A percentile compares a stretch with the other conserved stretches of the same genome.
Conservation (phyloP, 1,284 basidiomycete genomes). For the Prillingera fragicola region DNA sequence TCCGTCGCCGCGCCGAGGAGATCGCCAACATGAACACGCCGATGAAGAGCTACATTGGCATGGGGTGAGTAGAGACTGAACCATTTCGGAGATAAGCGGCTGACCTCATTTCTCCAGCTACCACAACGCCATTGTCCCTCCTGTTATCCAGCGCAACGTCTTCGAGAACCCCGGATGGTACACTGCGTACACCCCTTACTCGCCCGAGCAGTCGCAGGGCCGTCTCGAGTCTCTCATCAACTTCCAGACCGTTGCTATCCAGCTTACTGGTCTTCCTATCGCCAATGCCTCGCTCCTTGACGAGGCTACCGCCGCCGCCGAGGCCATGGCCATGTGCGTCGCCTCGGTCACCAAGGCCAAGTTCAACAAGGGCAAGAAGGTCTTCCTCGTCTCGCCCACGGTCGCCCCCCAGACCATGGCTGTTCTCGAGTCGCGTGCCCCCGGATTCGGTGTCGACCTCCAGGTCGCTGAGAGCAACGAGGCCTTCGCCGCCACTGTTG, state of each 20-base stretch:
- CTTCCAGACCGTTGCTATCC: conserved; percentile 94
- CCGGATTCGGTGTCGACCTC: conserved; percentile 81
- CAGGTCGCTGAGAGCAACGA: conserved; percentile 53
- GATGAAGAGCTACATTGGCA: conserved; percentile 90
- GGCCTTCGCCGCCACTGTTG: conserved; percentile 54
- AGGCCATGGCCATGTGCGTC: conserved; percentile 56
- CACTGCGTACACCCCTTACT: conserved; percentile 85
- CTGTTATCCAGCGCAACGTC: conserved; percentile 88
- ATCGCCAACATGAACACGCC: conserved; percentile 72
- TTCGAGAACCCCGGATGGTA: conserved; percentile 99
- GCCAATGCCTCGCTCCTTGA: conserved; percentile 89
- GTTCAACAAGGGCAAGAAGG: conserved; percentile 66
- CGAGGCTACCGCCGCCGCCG: conserved; percentile 87
- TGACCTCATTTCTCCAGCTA: conserved; percentile 52
- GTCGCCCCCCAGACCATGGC: conserved; percentile 81
- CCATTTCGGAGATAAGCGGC: too few species aligned
- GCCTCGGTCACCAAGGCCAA: conserved; percentile 43
- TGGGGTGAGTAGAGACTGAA: conserved; percentile 60
- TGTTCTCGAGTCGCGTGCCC: conserved; percentile 79
- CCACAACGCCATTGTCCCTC: conserved; percentile 86
- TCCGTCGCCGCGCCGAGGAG: conserved; percentile 67
- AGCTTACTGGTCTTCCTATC: conserved; percentile 88
- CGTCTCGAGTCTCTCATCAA: conserved; percentile 95
- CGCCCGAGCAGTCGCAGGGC: conserved; percentile 51
- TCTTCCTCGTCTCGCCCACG: conserved; percentile 75